Evolutionary conservation across 2,329 filamentous ascomycete species (phyloP).

Genomic region (Cryphonectria japonica): DNA sequence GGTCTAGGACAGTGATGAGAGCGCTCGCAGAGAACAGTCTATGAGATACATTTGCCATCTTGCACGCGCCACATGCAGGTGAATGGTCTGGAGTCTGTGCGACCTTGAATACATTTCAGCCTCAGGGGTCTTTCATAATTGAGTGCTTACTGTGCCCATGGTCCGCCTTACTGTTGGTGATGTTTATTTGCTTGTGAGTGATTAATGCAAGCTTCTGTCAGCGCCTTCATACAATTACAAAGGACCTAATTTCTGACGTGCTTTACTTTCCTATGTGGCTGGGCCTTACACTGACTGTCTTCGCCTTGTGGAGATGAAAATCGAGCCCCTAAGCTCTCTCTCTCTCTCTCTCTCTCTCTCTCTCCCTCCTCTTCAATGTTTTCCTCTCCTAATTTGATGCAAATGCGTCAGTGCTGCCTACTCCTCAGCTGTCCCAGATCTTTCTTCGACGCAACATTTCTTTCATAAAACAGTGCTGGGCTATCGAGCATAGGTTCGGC

Average conservation of each 20-base stretch:
- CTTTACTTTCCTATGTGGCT: background rate
- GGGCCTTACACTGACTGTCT: background rate
- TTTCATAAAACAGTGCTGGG: background rate
- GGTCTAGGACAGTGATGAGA: slow-evolving; percentile 8
- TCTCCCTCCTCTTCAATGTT: too few relatives aligned
- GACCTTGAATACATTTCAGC: slow-evolving; percentile 22
- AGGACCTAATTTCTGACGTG: background rate
- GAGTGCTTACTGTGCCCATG: background rate
- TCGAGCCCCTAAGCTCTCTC: background rate
- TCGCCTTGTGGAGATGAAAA: background rate
- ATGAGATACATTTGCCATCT: slow-evolving; percentile 11
- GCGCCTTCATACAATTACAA: background rate
- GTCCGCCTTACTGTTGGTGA: background rate
- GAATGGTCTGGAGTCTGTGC: slow-evolving; percentile 2
- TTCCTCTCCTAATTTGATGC: background rate
- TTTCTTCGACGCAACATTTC: background rate
- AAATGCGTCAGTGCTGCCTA: background rate
- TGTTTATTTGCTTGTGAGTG: background rate
- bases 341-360: background rate
- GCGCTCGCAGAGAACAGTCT: background rate
- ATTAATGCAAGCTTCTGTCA: background rate
- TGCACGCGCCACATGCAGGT: slow-evolving; percentile 12
- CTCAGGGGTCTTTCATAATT: slow-evolving; percentile 11
- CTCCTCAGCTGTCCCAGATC: background rate
- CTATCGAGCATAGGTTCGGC: too few relatives aligned